Evolutionary conservation across 1,284 basidiomycete species (phyloP), one percentile per base, ranked within the genome.

Genomic region (Termitomyces sp.): DNA sequence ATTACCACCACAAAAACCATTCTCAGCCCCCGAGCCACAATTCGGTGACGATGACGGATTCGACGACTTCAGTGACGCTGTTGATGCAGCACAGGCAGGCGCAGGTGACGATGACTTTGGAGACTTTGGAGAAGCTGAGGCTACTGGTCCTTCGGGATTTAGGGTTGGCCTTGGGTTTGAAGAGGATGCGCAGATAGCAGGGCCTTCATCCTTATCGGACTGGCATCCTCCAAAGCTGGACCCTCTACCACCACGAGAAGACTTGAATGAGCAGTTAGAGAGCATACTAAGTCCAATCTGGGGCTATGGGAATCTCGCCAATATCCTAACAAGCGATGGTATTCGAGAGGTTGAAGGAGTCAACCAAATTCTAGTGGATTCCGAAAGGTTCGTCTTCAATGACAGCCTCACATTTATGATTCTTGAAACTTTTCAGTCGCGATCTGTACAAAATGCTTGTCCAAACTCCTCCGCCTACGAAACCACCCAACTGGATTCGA

Each of bases 401-500:
- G 42, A 42, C 12, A 36, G 30, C 31, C 21, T 58, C 54, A 54
- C 33, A 43, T 40, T 50, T 53, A 24, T 54, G 26, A 49, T 62
- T 50, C 52, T 56, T 65, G 69, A 65, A 65, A 59, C 58, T 52
- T 59, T 53, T 9, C 68, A 94, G 92, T 67, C 92, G 91, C 50
- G 78, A 86, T 58, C 70, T 91, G 50, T 91, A 91, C 71, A 82
- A 85, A 52, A 77, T 80, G 58, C 70, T 91, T 57, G 73, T 83
- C 62, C 83, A 79, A 68, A 80, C 77, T 41, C 77, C 86, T 53
- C 81, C 86, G 60, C 74, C 80, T 8, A 81, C 86, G 49, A 84
- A 88, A 67, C 88, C 91, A 13, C 85, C 93, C 46, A 94, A 92
- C 65, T 97, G 94, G 94, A 92, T 86, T 53, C 84, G 92, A 41